Conservation (phyloP, 1,284 basidiomycete species). For the Porodaedalea pini region DNA sequence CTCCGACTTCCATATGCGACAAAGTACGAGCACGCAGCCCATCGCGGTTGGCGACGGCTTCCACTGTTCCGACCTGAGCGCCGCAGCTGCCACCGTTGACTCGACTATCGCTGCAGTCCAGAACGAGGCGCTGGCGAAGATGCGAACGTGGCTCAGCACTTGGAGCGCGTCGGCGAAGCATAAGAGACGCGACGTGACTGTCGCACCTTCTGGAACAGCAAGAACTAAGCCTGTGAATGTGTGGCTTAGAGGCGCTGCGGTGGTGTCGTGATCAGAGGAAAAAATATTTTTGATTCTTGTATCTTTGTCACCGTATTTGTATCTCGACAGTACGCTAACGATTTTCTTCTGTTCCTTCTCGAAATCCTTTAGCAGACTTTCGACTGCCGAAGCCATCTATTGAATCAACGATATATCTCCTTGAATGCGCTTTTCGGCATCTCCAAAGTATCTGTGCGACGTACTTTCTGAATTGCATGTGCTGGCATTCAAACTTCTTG, state of each 20-base stretch:
- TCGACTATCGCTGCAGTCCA: slow-evolving; percentile 53
- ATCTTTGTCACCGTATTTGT: no score
- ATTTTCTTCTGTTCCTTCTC: no score
- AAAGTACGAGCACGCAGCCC: slow-evolving; percentile 50
- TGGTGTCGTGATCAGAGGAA: not conserved
- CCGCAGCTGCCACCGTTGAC: slow-evolving; percentile 42
- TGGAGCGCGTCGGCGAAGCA: slow-evolving; percentile 30
- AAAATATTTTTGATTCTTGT: not conserved
- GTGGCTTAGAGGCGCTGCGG: slow-evolving; percentile 6
- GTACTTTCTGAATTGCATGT: no score
- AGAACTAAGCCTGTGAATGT: slow-evolving; percentile 10
- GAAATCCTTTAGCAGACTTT: no score
- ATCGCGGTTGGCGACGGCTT: slow-evolving; percentile 58
- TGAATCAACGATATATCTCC: no score
- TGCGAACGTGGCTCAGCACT: slow-evolving; percentile 50
- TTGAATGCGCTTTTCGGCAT: no score
- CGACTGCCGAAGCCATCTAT: no score
- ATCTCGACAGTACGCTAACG: no score
- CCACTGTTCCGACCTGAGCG: slow-evolving; percentile 61
- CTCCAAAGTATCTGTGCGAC: no score
- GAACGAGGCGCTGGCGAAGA: slow-evolving; percentile 38
- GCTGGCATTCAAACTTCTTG: no score
- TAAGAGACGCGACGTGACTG: not conserved
- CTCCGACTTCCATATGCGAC: slow-evolving; percentile 44
- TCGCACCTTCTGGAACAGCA: not conserved